phyloP scores from a whole-genome alignment of 2,329 filamentous ascomycete genomes.

The Aspergillus ustus region DNA sequence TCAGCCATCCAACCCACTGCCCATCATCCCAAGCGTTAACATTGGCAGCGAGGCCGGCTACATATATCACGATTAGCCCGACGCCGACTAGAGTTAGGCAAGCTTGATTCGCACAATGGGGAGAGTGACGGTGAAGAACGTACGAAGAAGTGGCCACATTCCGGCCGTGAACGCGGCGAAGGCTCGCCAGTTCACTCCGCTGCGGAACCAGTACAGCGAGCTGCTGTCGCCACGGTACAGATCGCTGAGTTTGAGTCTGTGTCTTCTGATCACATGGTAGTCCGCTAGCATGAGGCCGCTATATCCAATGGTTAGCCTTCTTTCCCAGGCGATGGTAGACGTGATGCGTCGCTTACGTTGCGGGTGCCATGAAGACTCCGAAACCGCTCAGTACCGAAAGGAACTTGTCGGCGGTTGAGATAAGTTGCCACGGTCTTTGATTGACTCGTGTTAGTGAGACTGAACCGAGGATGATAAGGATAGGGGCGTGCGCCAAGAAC shows the following conservation, averaged over 20 bases:
- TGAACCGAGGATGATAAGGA: not conserved
- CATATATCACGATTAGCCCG: too few species aligned
- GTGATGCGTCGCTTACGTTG: conserved; percentile 4
- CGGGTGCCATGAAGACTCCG: conserved; percentile 27
- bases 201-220: conserved; percentile 49
- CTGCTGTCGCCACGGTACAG: conserved; percentile 45
- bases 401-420: conserved; percentile 53
- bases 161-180: conserved; percentile 32
- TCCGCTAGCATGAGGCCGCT: conserved; percentile 37
- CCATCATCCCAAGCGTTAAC: not conserved
- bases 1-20: conserved; percentile 2
- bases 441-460: not conserved
- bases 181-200: conserved; percentile 52
- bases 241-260: conserved; percentile 49
- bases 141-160: conserved; percentile 15
- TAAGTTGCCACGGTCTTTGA: conserved; percentile 56
- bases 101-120: too few species aligned
- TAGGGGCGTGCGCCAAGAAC: not conserved
- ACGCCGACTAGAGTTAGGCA: too few species aligned
- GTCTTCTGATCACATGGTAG: conserved; percentile 41
- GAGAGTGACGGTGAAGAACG: too few species aligned
- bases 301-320: not conserved
- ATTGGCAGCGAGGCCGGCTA: conserved; percentile 9
- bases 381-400: conserved; percentile 53
- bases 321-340: not conserved